A percentile compares a stretch with the other conserved stretches of the same genome.
phyloP scores from a whole-genome alignment of 768 basidiomycete genomes.

The Boletus sensibilis region DNA sequence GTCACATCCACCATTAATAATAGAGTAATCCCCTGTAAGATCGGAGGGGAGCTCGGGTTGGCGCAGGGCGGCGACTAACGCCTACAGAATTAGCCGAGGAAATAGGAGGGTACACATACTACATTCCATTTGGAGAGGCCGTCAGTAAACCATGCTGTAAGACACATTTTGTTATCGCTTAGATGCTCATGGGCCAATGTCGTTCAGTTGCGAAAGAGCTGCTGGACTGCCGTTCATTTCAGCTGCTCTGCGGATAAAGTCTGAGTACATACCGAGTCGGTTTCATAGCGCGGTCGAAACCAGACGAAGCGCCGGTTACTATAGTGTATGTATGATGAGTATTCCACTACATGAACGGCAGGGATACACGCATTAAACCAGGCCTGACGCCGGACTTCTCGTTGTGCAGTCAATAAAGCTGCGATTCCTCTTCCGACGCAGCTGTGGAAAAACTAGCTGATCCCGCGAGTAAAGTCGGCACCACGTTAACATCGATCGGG shows the following conservation, averaged over 20 bases:
- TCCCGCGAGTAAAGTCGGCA: slow-evolving; percentile 40
- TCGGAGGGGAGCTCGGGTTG: slow-evolving; percentile 29
- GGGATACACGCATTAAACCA: not conserved
- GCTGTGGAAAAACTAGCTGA: slow-evolving; percentile 33
- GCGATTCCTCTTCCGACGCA: slow-evolving; percentile 35
- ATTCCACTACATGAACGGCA: not conserved
- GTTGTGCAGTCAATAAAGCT: not conserved
- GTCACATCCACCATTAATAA: no score
- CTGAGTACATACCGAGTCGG: slow-evolving; percentile 29
- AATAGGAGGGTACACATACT: not conserved
- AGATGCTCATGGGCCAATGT: not conserved
- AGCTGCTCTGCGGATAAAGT: not conserved
- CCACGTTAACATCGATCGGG: slow-evolving; percentile 27
- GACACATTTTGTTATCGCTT: not conserved
- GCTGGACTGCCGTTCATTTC: not conserved
- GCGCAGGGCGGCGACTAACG: slow-evolving; percentile 38
- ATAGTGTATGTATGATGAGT: not conserved
- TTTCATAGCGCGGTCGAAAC: slow-evolving; percentile 34
- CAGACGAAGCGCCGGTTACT: slow-evolving; percentile 36
- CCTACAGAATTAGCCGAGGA: not conserved
- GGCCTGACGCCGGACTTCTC: not conserved
- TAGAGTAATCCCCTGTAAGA: not conserved
- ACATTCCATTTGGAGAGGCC: not conserved
- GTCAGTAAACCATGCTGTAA: not conserved
- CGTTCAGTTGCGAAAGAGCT: not conserved